These are phyloP conservation scores for Tolypocladium ophioglossoides DNA, from an alignment of 2,329 filamentous ascomycete genomes.

Conservation along the genomic window DNA sequence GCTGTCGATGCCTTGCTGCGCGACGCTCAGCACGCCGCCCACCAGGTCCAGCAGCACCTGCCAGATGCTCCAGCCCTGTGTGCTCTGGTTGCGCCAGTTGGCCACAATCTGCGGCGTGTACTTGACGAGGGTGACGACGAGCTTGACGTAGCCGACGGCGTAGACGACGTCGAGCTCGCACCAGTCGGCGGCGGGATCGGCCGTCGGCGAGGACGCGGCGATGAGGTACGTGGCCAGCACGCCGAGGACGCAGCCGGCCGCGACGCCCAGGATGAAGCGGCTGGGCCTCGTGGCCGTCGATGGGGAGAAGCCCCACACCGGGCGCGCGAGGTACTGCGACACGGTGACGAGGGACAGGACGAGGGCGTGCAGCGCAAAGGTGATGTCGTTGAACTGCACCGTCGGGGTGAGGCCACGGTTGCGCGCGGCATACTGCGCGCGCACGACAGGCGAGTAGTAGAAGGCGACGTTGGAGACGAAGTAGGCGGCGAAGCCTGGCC, in stretches of 20 bases:
- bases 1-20: constrained; percentile 77
- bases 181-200: constrained; percentile 37
- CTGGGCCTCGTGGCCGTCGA: constrained; percentile 44
- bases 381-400: constrained; percentile 81
- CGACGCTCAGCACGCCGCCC: constrained; percentile 71
- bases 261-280: constrained; percentile 55
- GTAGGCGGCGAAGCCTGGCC: constrained; percentile 62
- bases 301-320: constrained; percentile 65
- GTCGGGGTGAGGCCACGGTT: constrained; percentile 69
- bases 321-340: constrained; percentile 62
- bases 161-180: constrained; percentile 54
- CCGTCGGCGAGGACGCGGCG: constrained; percentile 23
- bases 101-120: constrained; percentile 79
- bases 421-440: constrained; percentile 71
- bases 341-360: constrained; percentile 62
- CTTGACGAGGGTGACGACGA: constrained; percentile 81
- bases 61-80: constrained; percentile 75
- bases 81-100: constrained; percentile 79
- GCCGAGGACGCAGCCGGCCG: constrained; percentile 55
- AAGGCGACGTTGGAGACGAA: constrained; percentile 64
- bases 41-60: constrained; percentile 76
- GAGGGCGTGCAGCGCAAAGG: constrained; percentile 75
- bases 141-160: constrained; percentile 76
- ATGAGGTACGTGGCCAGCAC: constrained; percentile 40
- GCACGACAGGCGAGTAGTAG: constrained; percentile 68